Evolutionary conservation across 805 yeast genomes (phyloP), one percentile per base, ranked within the genome.

Genomic region (Yarrowia sp.): DNA sequence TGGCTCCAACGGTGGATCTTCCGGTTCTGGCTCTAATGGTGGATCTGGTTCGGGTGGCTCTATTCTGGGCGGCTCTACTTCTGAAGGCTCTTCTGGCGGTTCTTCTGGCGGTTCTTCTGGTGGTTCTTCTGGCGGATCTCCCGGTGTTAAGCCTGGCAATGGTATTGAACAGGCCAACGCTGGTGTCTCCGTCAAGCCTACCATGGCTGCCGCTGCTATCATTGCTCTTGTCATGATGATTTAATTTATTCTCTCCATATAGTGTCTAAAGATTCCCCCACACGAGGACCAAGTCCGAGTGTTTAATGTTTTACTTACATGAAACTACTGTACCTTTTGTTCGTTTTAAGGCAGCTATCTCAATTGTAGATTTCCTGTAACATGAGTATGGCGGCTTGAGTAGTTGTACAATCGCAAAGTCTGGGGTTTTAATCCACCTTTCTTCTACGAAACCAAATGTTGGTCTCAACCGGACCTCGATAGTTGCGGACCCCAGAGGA

Each of bases 171-270:
- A 54, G 61, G 46, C 61, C 46, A 54, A 38, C 61, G 14, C 26
- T 12, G 61, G 35, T 8, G 44, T 14, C 11, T 12, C 35, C 9
- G 10, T 54, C 46, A 38, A 36, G 44, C 61, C 61, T n/a, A n/a
- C 61, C 35, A 17, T 36, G 33, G 61, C 35, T 17, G 61, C 61
- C 26, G 17, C 19, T 38, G 61, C 35, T 35, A 36, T 54, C 28
- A 17, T 28, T 19, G 61, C 35, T 19, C 35, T 38, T 2, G 61
- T 17, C 24, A 36, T 54, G 61, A 36, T 54, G 61, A 46, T 14
- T 26, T 54, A 54, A 54, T 54, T 36, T 36, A 36, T 54, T 26
- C 19, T 38, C 26, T 11, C 33, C 35, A 28, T n/a, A 43, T 46
- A 30, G 22, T 28, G 36, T 28, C 36, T 28, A 46, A 28, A 17